A percentile compares a stretch with the other conserved stretches of the same genome.
Conservation (phyloP, 208 protist species). For the Leishmania aethiopica region DNA sequence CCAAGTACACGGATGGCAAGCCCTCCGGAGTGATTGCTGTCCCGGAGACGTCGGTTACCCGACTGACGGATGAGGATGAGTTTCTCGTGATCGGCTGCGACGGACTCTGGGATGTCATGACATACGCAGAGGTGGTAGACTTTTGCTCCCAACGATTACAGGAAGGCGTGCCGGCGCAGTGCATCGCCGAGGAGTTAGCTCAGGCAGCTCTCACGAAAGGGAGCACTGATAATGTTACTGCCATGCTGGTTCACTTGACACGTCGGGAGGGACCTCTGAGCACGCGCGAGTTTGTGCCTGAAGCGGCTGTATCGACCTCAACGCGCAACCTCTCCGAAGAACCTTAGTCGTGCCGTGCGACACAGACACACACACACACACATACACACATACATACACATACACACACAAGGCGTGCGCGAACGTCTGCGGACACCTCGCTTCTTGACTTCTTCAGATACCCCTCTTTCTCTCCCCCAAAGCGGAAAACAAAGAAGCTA, state of each 20-base stretch:
- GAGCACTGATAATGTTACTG: conserved; percentile 91
- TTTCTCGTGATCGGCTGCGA: conserved; percentile 94
- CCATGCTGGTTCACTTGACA: conserved; percentile 66
- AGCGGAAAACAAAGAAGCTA: neutral
- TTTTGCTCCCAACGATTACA: conserved; percentile 75
- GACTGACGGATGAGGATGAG: conserved; percentile 82
- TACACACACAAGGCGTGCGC: neutral
- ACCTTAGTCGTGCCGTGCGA: conserved; percentile 3
- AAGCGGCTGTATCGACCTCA: conserved; percentile 55
- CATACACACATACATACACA: neutral
- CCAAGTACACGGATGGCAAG: conserved; percentile 82
- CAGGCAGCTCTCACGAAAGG: conserved; percentile 82
- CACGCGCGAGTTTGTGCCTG: conserved; percentile 40
- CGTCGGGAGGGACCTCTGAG: conserved; percentile 29
- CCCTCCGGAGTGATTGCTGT: conserved; percentile 79
- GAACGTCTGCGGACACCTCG: neutral
- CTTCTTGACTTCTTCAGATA: neutral
- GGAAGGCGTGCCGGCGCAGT: conserved; percentile 51
- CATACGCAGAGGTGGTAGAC: conserved; percentile 87
- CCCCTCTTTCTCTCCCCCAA: neutral
- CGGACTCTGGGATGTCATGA: conserved; percentile 95
- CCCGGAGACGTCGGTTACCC: conserved; percentile 63
- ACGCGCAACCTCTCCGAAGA: conserved; percentile 45
- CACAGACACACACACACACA: neutral
- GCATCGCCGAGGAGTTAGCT: conserved; percentile 58